Evolutionary conservation across 1,284 basidiomycete species (phyloP), one percentile per base, ranked within the genome.

Genomic region (Takashimella tepidaria): DNA sequence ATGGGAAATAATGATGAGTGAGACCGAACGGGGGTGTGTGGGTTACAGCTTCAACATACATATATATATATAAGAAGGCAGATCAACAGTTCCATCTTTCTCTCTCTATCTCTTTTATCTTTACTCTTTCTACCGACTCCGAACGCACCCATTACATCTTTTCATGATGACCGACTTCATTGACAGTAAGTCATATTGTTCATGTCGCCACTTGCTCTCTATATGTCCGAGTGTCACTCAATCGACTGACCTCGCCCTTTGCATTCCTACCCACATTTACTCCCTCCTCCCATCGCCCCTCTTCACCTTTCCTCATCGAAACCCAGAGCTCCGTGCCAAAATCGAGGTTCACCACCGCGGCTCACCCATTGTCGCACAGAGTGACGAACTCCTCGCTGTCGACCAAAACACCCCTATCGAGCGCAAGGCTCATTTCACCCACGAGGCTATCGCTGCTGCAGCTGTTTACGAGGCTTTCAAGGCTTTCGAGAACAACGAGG

Each of bases 381-480:
- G 68, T 43, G 62, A 62, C 44, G 68, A 68, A 41, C 67, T 70
- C 48, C 61, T 70, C 42, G 56, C 62, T 20, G 47, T 67, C 49
- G 59, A 51, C 10, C 51, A 55, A 22, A 49, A 55, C 12, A 67
- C 66, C 2, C 64, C 66, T 6, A 55, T 70, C 25, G 68, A 70
- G 56, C 54, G 56, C 43, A 70, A 70, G 50, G 59, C 63, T 1
- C 66, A 70, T 46, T 70, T 65, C 56, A 67, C 68, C 1, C 51
- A 60, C 27, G 66, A 67, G 11, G 56, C 61, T 25, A 66, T 70
- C 41, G 68, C 66, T 19, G 66, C 64, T 8, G 68, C 66, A 2
- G 68, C 66, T 0, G 68, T 66, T 3, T 67, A 62, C 50, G 64
- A 70, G 51, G 66, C 66, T 12, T 63, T 64, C 58, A 61, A 64